These are phyloP conservation scores for Phoenix dactylifera DNA, from an alignment of 176 grass and related monocot species.

Conservation along the genomic window DNA sequence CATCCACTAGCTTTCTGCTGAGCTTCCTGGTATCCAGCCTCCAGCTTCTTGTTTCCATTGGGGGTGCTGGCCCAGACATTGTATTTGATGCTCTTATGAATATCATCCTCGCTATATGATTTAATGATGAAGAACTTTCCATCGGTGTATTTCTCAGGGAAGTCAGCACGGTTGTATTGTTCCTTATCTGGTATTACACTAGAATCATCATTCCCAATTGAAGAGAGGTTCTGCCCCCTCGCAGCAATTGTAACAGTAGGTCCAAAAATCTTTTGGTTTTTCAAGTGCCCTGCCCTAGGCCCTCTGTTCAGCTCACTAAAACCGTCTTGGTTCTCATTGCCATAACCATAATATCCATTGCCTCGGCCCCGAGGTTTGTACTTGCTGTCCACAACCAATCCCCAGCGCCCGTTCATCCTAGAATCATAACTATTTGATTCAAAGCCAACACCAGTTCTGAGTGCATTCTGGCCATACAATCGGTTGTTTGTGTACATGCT, in stretches of 20 bases:
- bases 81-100: slow-evolving; percentile 96
- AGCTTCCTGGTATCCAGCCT: slow-evolving; percentile 70
- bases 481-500: slow-evolving; percentile 64
- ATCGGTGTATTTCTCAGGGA: slow-evolving; percentile 56
- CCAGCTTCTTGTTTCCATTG: slow-evolving; percentile 97
- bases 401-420: slow-evolving; percentile 56
- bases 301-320: slow-evolving; percentile 86
- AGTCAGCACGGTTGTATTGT: slow-evolving; percentile 58
- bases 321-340: slow-evolving; percentile 66
- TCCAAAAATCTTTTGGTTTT: slow-evolving; percentile 54
- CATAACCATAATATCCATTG: slow-evolving; percentile 46
- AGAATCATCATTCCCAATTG: slow-evolving; percentile 33
- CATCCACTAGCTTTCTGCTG: slow-evolving; percentile 58
- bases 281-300: slow-evolving; percentile 72
- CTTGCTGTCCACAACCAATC: slow-evolving; percentile 40
- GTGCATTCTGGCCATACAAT: slow-evolving; percentile 40
- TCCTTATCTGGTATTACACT: slow-evolving; percentile 38
- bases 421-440: slow-evolving; percentile 72
- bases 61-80: slow-evolving; percentile 91
- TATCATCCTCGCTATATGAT: slow-evolving; percentile 95
- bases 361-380: slow-evolving; percentile 64
- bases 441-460: slow-evolving; percentile 54
- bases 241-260: slow-evolving; percentile 57
- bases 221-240: slow-evolving; percentile 57
- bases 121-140: slow-evolving; percentile 93